phyloP scores from a whole-genome alignment of 805 yeast species.

The Tetrapisispora pingtungensis region DNA sequence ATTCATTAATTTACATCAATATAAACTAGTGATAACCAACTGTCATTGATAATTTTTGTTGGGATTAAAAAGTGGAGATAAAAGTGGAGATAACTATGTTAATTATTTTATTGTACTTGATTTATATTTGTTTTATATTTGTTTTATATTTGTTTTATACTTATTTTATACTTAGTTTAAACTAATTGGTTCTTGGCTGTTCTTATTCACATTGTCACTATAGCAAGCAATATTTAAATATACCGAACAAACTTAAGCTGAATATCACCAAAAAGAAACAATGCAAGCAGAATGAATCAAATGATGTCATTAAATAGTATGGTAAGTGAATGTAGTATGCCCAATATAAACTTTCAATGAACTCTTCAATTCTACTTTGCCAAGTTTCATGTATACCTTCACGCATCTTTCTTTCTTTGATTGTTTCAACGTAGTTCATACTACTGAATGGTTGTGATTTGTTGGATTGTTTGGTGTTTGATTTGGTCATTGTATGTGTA shows the following conservation, averaged over 20 bases:
- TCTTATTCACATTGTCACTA: not conserved
- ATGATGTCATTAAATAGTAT: constrained; percentile 34
- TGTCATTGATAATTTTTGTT: no score
- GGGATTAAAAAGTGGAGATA: no score
- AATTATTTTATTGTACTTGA: no score
- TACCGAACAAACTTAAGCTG: constrained; percentile 32
- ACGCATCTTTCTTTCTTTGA: constrained; percentile 8
- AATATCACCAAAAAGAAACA: constrained; percentile 30
- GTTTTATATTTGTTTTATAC: no score
- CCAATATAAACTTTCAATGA: constrained; percentile 32
- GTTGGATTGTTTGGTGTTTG: not conserved
- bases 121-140: no score
- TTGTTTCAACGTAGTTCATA: constrained; percentile 4
- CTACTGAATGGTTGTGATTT: not conserved
- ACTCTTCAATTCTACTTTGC: constrained; percentile 21
- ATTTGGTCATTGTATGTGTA: no score
- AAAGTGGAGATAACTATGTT: no score
- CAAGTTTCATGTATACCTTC: constrained; percentile 8
- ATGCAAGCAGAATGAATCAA: constrained; percentile 34
- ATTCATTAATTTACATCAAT: no score
- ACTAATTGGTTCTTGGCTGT: no score
- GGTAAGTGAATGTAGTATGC: constrained; percentile 37
- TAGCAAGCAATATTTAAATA: constrained; percentile 25
- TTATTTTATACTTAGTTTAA: no score
- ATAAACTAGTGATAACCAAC: no score